Evolutionary conservation across 108 stramenopile species (phyloP).

Genomic region (Skeletonema grethae): DNA sequence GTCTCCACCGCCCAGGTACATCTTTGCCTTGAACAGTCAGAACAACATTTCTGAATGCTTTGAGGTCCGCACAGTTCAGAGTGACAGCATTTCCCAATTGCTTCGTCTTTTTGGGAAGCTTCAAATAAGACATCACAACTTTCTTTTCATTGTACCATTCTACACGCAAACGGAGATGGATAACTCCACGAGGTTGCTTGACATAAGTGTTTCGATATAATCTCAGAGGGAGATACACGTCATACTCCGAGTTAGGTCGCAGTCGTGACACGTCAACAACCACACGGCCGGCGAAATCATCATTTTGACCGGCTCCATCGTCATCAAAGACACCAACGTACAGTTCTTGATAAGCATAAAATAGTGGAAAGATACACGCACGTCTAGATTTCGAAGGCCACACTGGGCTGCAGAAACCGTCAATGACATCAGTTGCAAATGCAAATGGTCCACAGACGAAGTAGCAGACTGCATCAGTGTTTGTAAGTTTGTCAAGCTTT

Average conservation of each 20-base stretch:
- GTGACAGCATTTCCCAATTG: slow-evolving; percentile 41
- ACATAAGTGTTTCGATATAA: slow-evolving; percentile 61
- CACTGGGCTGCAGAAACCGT: slow-evolving; percentile 49
- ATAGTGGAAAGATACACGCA: slow-evolving; percentile 73
- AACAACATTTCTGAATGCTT: slow-evolving; percentile 70
- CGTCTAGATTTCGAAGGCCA: slow-evolving; percentile 65
- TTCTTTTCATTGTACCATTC: slow-evolving; percentile 61
- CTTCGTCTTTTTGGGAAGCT: slow-evolving; percentile 44
- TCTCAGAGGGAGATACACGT: slow-evolving; percentile 65
- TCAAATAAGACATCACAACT: slow-evolving; percentile 63
- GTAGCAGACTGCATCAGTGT: slow-evolving; percentile 74
- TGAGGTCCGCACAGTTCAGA: slow-evolving; percentile 58
- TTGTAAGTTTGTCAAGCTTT: slow-evolving; percentile 53
- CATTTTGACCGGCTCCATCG: slow-evolving; percentile 55
- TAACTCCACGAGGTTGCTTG: slow-evolving; percentile 55
- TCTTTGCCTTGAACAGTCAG: slow-evolving; percentile 71
- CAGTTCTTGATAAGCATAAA: slow-evolving; percentile 63
- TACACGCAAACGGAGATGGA: slow-evolving; percentile 65
- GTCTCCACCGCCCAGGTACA: slow-evolving; percentile 55
- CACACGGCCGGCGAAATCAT: slow-evolving; percentile 77
- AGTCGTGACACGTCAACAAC: slow-evolving; percentile 57
- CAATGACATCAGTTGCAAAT: slow-evolving; percentile 75
- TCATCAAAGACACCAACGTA: slow-evolving; percentile 77
- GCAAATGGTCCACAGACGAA: slow-evolving; percentile 73
- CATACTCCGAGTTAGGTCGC: slow-evolving; percentile 65